phyloP scores from a whole-genome alignment of 768 basidiomycete genomes.

The Tephrocybe rancida region DNA sequence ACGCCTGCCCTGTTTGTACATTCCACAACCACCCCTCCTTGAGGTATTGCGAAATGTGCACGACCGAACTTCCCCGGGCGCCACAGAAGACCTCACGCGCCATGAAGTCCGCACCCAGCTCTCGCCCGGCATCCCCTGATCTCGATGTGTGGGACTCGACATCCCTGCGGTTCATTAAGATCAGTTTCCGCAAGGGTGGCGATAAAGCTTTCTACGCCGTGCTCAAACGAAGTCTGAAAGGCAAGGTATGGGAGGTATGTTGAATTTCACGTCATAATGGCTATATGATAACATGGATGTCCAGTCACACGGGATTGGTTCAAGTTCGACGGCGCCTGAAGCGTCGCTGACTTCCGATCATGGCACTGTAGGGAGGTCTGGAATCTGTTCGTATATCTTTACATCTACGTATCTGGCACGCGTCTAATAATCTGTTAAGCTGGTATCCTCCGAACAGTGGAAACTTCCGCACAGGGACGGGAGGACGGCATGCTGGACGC shows the following conservation, averaged over 20 bases:
- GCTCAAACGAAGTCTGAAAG: slow-evolving; percentile 69
- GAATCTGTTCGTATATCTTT: slow-evolving; percentile 56
- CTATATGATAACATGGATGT: neutral
- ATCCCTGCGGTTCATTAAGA: slow-evolving; percentile 58
- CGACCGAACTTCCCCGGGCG: slow-evolving; percentile 58
- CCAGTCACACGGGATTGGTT: slow-evolving; percentile 20
- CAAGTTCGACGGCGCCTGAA: slow-evolving; percentile 4
- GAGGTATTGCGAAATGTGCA: slow-evolving; percentile 83
- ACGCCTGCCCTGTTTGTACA: slow-evolving; percentile 86
- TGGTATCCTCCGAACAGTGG: slow-evolving; percentile 80
- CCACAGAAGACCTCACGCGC: slow-evolving; percentile 18
- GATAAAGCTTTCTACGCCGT: slow-evolving; percentile 81
- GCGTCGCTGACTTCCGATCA: slow-evolving; percentile 2
- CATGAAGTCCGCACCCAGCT: slow-evolving; percentile 65
- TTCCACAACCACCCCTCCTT: slow-evolving; percentile 87
- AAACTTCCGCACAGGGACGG: slow-evolving; percentile 63
- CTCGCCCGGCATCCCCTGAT: slow-evolving; percentile 61
- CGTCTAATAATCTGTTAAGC: neutral
- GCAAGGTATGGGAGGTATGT: slow-evolving; percentile 75
- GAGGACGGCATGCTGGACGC: slow-evolving; percentile 73
- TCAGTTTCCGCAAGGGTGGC: slow-evolving; percentile 93
- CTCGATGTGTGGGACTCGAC: slow-evolving; percentile 36
- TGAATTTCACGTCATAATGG: neutral
- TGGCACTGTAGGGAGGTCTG: slow-evolving; percentile 34
- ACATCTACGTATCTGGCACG: neutral